Conservation (phyloP, 139 green algal genomes). For the Chlorella sp. region DNA sequence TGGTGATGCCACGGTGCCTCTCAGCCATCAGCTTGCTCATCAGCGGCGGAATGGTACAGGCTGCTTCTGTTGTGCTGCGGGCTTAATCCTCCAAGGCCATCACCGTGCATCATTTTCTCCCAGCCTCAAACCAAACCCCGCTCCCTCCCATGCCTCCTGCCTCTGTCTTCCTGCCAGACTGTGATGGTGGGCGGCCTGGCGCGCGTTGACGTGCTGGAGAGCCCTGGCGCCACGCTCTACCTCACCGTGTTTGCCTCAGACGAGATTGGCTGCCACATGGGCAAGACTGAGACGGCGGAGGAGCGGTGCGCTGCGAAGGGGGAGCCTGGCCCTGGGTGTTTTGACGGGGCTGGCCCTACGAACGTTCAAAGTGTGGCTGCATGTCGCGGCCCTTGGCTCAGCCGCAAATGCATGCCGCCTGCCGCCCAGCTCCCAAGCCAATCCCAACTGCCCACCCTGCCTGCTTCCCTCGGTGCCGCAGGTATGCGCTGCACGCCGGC, state of each 20-base stretch:
- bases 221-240: slow-evolving; percentile 86
- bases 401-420: no score
- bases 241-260: slow-evolving; percentile 90
- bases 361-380: no score
- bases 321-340: no score
- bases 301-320: slow-evolving; percentile 42
- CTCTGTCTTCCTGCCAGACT: slow-evolving; percentile 28
- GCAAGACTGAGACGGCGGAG: slow-evolving; percentile 83
- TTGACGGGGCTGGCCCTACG: no score
- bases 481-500: slow-evolving; percentile 70
- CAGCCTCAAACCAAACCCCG: no score
- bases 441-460: background rate
- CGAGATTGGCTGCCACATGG: slow-evolving; percentile 81
- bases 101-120: background rate
- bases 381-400: no score
- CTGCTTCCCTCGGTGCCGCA: background rate
- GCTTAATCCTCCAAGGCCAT: no score
- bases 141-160: background rate
- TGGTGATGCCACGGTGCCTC: no score
- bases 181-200: slow-evolving; percentile 90
- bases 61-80: no score
- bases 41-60: no score
- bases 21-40: no score
- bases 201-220: slow-evolving; percentile 88
- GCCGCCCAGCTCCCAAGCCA: no score